Evolutionary conservation across 768 basidiomycete species (phyloP), one percentile per base, ranked within the genome.

Genomic region (Rhodotorula graminis): DNA sequence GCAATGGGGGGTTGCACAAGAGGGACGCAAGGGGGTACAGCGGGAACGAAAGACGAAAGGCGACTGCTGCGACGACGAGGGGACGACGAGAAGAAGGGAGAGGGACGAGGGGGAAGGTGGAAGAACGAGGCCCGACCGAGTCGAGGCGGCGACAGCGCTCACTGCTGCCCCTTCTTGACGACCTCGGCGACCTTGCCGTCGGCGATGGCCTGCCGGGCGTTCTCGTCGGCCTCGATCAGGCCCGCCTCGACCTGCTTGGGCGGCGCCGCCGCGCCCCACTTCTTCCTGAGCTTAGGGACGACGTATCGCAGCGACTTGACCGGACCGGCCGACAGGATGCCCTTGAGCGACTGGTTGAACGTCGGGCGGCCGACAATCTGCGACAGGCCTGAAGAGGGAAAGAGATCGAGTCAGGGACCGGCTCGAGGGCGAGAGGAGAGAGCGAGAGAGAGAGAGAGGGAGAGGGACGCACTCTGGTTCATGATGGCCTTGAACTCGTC

Each of bases 331-430:
- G 74, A 70, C 59, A 77, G 65, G 62, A 79, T 71, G 23, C 79
- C 76, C 62, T 79, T 77, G 64, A 77, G 64, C 21, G 71, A 73
- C 64, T 80, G 77, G 65, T 75, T 73, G 65, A 77, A 73, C 14
- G 78, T 76, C 12, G 77, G 76, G 25, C 73, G 52, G 2, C 46
- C 72, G 62, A 80, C 76, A 49, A 78, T 76, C 44, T 68, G 67
- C 49, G 76, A 70, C 61, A 79, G 64, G 61, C 76, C 78, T 79
- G 69, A 31, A 2, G 1, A 19, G 23, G n/a, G 37, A 37, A 16
- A 44, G 14, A 1, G 5, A 14, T 27, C 16, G 50, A 37, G 58
- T n/a, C 46, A 33, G 31, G n/a, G 9, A 27, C 11, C 0, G 53
- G 46, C 27, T 47, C 14, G 19, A 42, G 27, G 5, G 47, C 50